Evolutionary conservation across 495 filamentous ascomycete species (phyloP), one percentile per base, ranked within the genome.

Genomic region (Hypoxylon lienhwacheense): DNA sequence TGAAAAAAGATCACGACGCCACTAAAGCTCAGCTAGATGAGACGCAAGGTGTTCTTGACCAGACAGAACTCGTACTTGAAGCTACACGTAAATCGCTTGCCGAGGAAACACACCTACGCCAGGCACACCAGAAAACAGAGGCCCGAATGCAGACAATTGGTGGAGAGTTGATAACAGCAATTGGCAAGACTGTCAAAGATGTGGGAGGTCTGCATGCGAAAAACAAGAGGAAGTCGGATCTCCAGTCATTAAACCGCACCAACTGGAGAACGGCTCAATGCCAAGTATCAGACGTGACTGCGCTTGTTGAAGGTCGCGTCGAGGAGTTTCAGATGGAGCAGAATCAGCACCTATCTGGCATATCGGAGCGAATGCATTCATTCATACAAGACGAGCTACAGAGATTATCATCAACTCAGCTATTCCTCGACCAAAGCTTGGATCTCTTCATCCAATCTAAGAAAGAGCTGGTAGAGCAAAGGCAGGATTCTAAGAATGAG

Each of bases 101-200:
- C 3, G 90, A 96, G 60, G 95, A 98, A 71, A 86, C 81, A 1
- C 72, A 78, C 26, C 70, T 97, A 2, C 82, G 90, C 21, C 83
- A 85, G 67, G 92, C 93, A 5, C 91, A 98, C 63, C 77, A 97
- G 65, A 71, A 82, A 26, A 97, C 93, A 0, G 93, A 98, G 65
- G 80, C 80, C 46, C 73, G 86, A 55, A 81, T 98, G 21, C 79
- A 79, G 26, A 69, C 74, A 10, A 76, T 95, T 40, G 90, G 92
- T 1, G 77, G 76, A 7, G 82, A 85, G 26, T 81, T 98, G 20
- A 76, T 98, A 43, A 79, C 78, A 0, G 91, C 86, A 0, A 74
- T 97, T 19, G 79, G 82, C 14, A 75, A 77, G 47, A 91, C 91
- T 0, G 87, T 96, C 26, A 71, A 79, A 25, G 90, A 98, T 72